Conservation (phyloP, 2,329 filamentous ascomycete species). For the Sarocladium kiliense region DNA sequence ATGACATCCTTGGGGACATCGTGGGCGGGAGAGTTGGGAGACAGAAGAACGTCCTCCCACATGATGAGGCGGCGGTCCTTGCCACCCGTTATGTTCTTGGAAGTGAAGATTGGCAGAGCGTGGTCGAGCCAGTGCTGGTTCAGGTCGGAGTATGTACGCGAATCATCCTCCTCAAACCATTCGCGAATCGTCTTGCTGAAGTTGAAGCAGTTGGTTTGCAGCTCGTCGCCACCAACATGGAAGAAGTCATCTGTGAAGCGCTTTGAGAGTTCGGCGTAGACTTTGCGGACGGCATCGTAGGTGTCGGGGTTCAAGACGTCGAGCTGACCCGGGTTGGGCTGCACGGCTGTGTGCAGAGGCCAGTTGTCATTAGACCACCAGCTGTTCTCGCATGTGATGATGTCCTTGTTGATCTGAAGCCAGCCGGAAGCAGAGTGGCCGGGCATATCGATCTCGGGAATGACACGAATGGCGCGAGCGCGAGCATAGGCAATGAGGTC, state of each 20-base stretch:
- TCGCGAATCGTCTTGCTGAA: slow-evolving; percentile 42
- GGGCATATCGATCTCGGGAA: slow-evolving; percentile 60
- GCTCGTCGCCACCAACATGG: slow-evolving; percentile 84
- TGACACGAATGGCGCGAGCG: slow-evolving; percentile 51
- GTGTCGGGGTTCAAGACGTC: slow-evolving; percentile 71
- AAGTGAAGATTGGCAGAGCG: slow-evolving; percentile 28
- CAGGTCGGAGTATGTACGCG: slow-evolving; percentile 66
- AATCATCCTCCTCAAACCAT: slow-evolving; percentile 45
- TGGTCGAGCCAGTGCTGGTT: slow-evolving; percentile 68
- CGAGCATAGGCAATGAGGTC: slow-evolving; percentile 67
- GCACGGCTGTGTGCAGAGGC: slow-evolving; percentile 45
- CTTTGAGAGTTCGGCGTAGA: slow-evolving; percentile 74
- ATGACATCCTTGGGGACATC: slow-evolving; percentile 62
- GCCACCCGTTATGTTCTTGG: slow-evolving; percentile 36
- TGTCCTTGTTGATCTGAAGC: slow-evolving; percentile 49
- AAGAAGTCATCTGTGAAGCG: slow-evolving; percentile 65
- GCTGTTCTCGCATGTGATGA: slow-evolving; percentile 49
- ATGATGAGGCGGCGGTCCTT: slow-evolving; percentile 62
- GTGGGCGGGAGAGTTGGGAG: slow-evolving; percentile 56
- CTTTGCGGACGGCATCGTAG: slow-evolving; percentile 62
- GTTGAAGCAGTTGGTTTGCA: slow-evolving; percentile 68
- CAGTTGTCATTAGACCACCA: slow-evolving; percentile 59
- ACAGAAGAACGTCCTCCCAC: slow-evolving; percentile 79
- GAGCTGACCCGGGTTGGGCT: slow-evolving; percentile 64
- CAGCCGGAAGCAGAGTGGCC: slow-evolving; percentile 51